A percentile compares a stretch with the other conserved stretches of the same genome.
Conservation (phyloP, 2,329 filamentous ascomycete genomes). For the Helminthosporium solani region DNA sequence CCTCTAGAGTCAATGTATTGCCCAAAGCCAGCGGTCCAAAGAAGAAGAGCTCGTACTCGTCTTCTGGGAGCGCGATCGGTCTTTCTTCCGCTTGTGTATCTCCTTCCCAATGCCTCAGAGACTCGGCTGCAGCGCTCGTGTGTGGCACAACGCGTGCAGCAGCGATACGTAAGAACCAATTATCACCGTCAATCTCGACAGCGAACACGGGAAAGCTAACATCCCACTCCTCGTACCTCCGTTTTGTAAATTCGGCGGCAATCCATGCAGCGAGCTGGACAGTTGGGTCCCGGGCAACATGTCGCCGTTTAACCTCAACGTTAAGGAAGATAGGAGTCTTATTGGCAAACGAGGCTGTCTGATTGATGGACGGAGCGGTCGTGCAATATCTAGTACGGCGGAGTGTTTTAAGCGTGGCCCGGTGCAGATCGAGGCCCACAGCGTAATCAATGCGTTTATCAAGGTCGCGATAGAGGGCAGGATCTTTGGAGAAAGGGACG, state of each 20-base stretch:
- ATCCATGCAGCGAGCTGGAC: slow-evolving; percentile 19
- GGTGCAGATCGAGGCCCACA: slow-evolving; percentile 12
- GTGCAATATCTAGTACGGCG: slow-evolving; percentile 10
- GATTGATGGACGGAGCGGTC: slow-evolving; percentile 8
- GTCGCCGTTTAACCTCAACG: slow-evolving; percentile 14
- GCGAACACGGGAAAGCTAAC: background rate
- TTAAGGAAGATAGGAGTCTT: slow-evolving; percentile 16
- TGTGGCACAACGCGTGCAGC: no score
- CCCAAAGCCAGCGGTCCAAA: no score
- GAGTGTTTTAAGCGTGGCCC: slow-evolving; percentile 10
- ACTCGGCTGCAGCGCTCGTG: no score
- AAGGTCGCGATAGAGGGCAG: slow-evolving; percentile 12
- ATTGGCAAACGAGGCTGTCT: slow-evolving; percentile 16
- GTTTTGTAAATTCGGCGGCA: slow-evolving; percentile 18
- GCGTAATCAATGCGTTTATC: slow-evolving; percentile 14
- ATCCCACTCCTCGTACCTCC: slow-evolving; percentile 13
- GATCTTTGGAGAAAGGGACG: slow-evolving; percentile 14
- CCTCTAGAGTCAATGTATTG: no score
- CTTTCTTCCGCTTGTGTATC: no score
- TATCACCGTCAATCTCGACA: no score
- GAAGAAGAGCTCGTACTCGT: no score
- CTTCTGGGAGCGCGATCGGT: no score
- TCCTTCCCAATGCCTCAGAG: no score
- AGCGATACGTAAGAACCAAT: no score
- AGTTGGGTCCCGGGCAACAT: slow-evolving; percentile 10